Conservation (phyloP, 176 grass and related monocot species). For the Zoysia pacifica region DNA sequence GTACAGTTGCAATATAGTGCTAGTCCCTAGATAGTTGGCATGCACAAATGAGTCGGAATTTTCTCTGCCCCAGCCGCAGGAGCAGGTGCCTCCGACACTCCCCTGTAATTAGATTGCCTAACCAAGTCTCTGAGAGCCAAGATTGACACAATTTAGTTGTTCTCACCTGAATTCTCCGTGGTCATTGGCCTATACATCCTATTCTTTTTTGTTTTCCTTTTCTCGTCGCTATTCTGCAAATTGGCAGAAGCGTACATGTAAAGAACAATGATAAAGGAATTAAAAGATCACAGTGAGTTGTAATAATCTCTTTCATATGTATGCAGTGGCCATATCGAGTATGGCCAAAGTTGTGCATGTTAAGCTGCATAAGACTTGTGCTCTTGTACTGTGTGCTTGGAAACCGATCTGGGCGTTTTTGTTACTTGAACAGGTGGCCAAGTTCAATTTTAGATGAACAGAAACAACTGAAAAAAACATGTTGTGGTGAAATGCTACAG, state of each 20-base stretch:
- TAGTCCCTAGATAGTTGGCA: not conserved
- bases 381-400: too few relatives aligned
- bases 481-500: too few relatives aligned
- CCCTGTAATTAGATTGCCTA: slow-evolving; percentile 35
- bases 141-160: slow-evolving; percentile 10
- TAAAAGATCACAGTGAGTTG: not conserved
- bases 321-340: not conserved
- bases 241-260: slow-evolving; percentile 5
- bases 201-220: not conserved
- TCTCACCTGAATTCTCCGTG: slow-evolving; percentile 13
- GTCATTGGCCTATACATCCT: not conserved
- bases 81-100: not conserved
- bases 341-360: too few relatives aligned
- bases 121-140: slow-evolving; percentile 4
- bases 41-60: slow-evolving; percentile 8
- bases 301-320: not conserved
- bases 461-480: too few relatives aligned
- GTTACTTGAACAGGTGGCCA: too few relatives aligned
- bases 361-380: too few relatives aligned
- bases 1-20: slow-evolving; percentile 31
- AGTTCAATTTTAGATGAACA: too few relatives aligned
- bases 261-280: not conserved
- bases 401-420: too few relatives aligned
- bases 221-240: not conserved
- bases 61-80: slow-evolving; percentile 18